Base-by-base conservation (phyloP, 805 yeast species). In the Starmerella khaoyaiensis region DNA sequence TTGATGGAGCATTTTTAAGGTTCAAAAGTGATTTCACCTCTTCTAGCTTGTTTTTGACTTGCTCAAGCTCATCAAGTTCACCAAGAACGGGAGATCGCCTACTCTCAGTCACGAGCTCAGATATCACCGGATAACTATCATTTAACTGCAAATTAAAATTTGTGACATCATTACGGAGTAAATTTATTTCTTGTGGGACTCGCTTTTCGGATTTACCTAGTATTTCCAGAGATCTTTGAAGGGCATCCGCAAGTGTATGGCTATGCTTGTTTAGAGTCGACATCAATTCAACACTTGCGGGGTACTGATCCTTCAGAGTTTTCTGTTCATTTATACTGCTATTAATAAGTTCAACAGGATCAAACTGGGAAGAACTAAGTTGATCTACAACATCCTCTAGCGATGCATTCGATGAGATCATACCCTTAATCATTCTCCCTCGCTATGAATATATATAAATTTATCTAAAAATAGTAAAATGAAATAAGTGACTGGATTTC, bases 131-230 rank as follows among this genome's bases (percentile, higher is more conserved):
- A 16, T 31, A 31, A 1, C 43, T 36, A n/a, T 35, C 46, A 16
- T 41, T 44, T 29, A 54, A 50, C 15, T 45, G 46, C 14, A 19
- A 25, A 8, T 34, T 39, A 19, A 59, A 41, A 9, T 44, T 42
- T 10, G 37, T 39, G 14, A 55, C 45, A 34, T 59, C 62, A 29
- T 49, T 46, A 19, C 47, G 44, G 15, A 59, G 49, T 32, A 59
- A 50, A 30, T 56, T 60, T 21, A 55, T 46, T 38, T 58, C 60
- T 42, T 58, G 57, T 31, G 47, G 52, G 24, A 58, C 42, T 11
- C 57, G 42, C 23, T 49, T 49, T 24, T 50, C 53, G 29, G 53
- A 40, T 25, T 45, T 36, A 28, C 40, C 37, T 16, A 59, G 45
- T 18, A 46, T 52, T 8, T 39, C 41, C 6, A 58, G 47, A 16